These are phyloP conservation scores for Candida anglica DNA, from an alignment of 805 yeast species.

Conservation along the genomic window DNA sequence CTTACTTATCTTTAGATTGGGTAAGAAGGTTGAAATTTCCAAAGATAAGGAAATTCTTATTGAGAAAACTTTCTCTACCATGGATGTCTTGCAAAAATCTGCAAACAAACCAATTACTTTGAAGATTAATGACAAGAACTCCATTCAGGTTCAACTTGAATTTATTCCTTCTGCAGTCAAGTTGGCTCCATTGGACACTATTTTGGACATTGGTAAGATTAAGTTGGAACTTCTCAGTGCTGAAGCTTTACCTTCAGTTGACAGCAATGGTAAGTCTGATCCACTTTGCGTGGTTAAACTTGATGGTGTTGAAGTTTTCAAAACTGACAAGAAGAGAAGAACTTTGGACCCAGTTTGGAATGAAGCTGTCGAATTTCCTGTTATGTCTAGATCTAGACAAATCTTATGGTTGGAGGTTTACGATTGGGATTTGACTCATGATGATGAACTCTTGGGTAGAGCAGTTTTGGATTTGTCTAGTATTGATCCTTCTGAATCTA, in stretches of 20 bases:
- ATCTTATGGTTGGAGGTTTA: constrained; percentile 45
- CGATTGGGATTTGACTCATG: constrained; percentile 81
- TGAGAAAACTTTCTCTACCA: constrained; percentile 48
- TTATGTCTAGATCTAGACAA: constrained; percentile 60
- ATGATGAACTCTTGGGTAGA: constrained; percentile 56
- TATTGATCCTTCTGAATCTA: constrained; percentile 42
- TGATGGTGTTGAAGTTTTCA: constrained; percentile 52
- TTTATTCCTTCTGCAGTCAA: constrained; percentile 56
- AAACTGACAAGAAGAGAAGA: constrained; percentile 60
- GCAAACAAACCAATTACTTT: constrained; percentile 44
- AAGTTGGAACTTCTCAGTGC: constrained; percentile 57
- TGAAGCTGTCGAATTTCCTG: constrained; percentile 55
- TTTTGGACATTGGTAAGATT: constrained; percentile 64
- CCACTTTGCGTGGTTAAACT: constrained; percentile 55
- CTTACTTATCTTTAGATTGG: constrained; percentile 49
- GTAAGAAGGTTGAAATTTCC: constrained; percentile 47
- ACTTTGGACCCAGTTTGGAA: constrained; percentile 76
- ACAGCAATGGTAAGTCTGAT: constrained; percentile 74
- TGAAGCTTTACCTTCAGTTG: constrained; percentile 52
- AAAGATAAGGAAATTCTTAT: constrained; percentile 46
- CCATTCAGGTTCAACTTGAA: constrained; percentile 48
- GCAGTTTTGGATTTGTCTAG: constrained; percentile 46
- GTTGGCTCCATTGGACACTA: constrained; percentile 55
- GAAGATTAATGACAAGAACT: constrained; percentile 34
- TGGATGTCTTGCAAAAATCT: constrained; percentile 51